Base-by-base conservation (phyloP, 176 grass and related monocot genomes). In the Canna indica region DNA sequence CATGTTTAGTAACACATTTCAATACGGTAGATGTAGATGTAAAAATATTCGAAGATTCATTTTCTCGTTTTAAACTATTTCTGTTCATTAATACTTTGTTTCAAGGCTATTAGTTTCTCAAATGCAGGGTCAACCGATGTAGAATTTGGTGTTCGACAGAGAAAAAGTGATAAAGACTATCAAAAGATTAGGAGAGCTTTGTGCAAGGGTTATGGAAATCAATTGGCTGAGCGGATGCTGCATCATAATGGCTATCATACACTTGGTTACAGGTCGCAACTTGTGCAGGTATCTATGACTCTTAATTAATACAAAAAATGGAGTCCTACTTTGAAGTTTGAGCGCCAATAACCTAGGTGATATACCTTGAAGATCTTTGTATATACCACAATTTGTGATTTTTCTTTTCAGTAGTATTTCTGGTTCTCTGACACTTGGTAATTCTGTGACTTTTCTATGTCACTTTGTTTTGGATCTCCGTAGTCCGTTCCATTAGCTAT, bases 201-300 rank as follows among this genome's bases (percentile, higher is more conserved):
- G 16, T 96, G 88, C 47, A 58, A 80, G 33, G 92, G 92, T 36
- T 96, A 96, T 79, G 88, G 92, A 64, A 91, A 96, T 77, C 92
- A 96, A 75, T 69, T 96, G 38, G 88, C 86, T 77, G 92, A 96
- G 71, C 86, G 83, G 70, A 96, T 91, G 92, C 61, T 91, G 22
- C 88, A 89, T 89, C 92, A 96, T 67, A 96, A 96, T 85, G 92
- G 92, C 57, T 96, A 89, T 58, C 92, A 75, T 89, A 96, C 88
- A 12, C 76, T 96, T 96, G 92, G 92, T 53, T 96, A 91, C 79
- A 88, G 83, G 64, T 75, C 79, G 34, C 92, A 96, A 71, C 92
- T 96, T 71, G 86, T 91, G 62, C 92, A 96, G 92, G 92, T 96
- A 77, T 75, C 16, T 10, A 67, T 22, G 34, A 66, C 35, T 38